Percentiles rank a stretch among this genome's conserved stretches.
Evolutionary conservation across 2,329 filamentous ascomycete genomes (phyloP).

Genomic region (Aspergillus alliaceus): DNA sequence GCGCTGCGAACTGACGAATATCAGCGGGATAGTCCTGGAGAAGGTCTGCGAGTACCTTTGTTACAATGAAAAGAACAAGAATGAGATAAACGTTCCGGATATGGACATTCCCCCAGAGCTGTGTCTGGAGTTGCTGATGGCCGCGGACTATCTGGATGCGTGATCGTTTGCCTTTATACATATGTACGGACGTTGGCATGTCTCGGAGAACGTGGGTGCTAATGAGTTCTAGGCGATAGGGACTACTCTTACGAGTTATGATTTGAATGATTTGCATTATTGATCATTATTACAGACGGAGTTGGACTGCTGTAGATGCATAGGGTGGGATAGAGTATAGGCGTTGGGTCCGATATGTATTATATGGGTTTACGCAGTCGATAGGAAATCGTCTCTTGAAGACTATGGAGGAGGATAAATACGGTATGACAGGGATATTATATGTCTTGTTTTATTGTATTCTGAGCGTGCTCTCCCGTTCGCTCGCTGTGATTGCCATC

Average conservation of each 20-base stretch:
- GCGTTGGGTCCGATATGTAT: not conserved
- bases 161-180: constrained; percentile 15
- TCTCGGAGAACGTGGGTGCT: too few relatives aligned
- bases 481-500: constrained; percentile 24
- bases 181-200: too few relatives aligned
- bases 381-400: not conserved
- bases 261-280: not conserved
- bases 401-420: not conserved
- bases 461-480: too few relatives aligned
- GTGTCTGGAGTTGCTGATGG: constrained; percentile 65
- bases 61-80: constrained; percentile 65
- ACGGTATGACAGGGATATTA: not conserved
- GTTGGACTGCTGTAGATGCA: not conserved
- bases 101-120: constrained; percentile 67
- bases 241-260: not conserved
- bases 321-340: not conserved
- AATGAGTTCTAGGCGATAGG: too few relatives aligned
- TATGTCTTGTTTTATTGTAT: not conserved
- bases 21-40: constrained; percentile 64
- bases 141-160: constrained; percentile 64
- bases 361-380: not conserved
- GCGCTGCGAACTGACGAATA: constrained; percentile 60
- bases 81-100: constrained; percentile 61
- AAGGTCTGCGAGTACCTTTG: constrained; percentile 71
- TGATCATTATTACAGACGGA: not conserved